These are phyloP conservation scores for Hortaea werneckii DNA, from an alignment of 2,329 filamentous ascomycete species.

Conservation along the genomic window DNA sequence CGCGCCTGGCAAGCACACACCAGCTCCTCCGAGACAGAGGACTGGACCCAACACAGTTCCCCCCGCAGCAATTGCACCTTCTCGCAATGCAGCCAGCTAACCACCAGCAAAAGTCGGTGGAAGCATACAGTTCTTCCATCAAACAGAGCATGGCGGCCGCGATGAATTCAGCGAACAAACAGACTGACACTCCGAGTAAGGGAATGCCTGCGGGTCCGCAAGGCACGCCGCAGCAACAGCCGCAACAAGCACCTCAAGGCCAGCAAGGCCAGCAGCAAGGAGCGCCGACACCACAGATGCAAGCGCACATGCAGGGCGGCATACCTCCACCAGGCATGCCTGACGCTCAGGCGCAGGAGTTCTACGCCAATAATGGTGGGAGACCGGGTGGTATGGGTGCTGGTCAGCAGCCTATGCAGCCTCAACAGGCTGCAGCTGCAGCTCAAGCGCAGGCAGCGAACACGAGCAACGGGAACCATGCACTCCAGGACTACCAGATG, in stretches of 20 bases:
- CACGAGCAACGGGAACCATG: slow-evolving; percentile 59
- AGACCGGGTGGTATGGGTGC: background rate
- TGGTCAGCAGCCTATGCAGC: background rate
- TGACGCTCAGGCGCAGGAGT: slow-evolving; percentile 30
- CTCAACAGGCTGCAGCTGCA: background rate
- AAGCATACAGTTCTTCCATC: slow-evolving; percentile 77
- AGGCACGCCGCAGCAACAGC: background rate
- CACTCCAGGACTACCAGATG: slow-evolving; percentile 81
- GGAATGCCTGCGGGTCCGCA: slow-evolving; percentile 44
- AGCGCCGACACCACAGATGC: slow-evolving; percentile 50
- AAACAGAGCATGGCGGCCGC: slow-evolving; percentile 71
- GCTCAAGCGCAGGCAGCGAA: slow-evolving; percentile 13
- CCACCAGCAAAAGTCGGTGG: slow-evolving; percentile 72
- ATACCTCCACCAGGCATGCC: background rate
- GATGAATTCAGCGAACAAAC: slow-evolving; percentile 51
- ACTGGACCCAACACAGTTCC: slow-evolving; percentile 66
- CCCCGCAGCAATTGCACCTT: slow-evolving; percentile 62
- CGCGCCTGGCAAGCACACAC: slow-evolving; percentile 13
- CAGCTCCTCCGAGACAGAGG: slow-evolving; percentile 51
- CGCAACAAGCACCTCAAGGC: background rate
- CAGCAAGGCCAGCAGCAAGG: slow-evolving; percentile 20
- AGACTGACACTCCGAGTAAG: slow-evolving; percentile 54
- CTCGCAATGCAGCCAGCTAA: slow-evolving; percentile 44
- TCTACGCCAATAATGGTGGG: slow-evolving; percentile 23
- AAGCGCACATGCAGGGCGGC: background rate